These are phyloP conservation scores for Eucalyptus marginata DNA, from an alignment of 345 rosid species.

Conservation along the genomic window DNA sequence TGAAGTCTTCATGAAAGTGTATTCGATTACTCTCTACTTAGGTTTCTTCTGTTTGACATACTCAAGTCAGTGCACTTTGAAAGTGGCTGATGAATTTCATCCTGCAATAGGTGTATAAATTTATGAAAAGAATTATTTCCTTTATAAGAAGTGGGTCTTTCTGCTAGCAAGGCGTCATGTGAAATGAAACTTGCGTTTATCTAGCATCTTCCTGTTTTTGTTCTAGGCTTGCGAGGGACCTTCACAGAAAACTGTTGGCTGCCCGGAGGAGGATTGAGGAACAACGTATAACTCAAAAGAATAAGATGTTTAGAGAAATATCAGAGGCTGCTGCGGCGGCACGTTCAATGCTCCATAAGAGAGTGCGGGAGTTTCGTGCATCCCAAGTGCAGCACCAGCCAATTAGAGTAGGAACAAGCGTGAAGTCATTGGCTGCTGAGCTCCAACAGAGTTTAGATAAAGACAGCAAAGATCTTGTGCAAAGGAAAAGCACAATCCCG, in stretches of 20 bases:
- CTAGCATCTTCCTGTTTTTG: neutral
- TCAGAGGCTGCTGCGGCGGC: constrained; percentile 46
- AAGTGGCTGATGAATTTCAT: neutral
- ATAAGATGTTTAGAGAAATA: constrained; percentile 37
- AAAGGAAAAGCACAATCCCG: constrained; percentile 1
- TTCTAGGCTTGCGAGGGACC: constrained; percentile 52
- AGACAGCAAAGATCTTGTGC: neutral
- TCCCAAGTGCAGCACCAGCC: constrained; percentile 20
- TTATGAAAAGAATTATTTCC: neutral
- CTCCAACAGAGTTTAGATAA: neutral
- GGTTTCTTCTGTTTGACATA: neutral
- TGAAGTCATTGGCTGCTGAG: neutral
- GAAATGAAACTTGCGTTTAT: neutral
- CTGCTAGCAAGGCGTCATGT: neutral
- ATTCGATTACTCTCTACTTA: neutral
- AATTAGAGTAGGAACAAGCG: constrained; percentile 15
- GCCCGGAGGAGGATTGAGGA: constrained; percentile 40
- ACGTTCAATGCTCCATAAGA: constrained; percentile 53
- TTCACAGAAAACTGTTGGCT: constrained; percentile 35
- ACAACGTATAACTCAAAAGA: constrained; percentile 31
- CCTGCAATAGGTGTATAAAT: neutral
- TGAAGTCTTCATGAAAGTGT: neutral
- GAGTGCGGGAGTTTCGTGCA: constrained; percentile 43
- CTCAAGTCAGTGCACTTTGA: neutral
- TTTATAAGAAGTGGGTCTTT: neutral